phyloP scores from a whole-genome alignment of 2,329 filamentous ascomycete species.

The Alternaria gansuensis region DNA sequence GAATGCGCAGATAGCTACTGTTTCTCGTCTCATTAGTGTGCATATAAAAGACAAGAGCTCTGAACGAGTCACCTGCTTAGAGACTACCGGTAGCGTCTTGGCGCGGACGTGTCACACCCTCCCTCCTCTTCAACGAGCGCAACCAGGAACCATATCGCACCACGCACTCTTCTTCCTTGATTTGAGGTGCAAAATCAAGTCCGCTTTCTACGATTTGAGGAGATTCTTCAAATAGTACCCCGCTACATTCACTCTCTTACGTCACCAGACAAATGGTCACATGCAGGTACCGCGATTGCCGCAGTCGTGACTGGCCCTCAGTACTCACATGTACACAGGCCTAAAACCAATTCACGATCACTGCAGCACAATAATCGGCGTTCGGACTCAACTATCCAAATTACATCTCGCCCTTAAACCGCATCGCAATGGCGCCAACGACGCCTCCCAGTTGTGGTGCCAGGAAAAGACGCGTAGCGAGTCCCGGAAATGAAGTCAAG shows the following conservation, averaged over 20 bases:
- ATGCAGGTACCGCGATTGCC: conserved; percentile 20
- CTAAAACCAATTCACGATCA: neutral
- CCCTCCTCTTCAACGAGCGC: conserved; percentile 14
- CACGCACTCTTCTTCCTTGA: neutral
- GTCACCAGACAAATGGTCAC: conserved; percentile 7
- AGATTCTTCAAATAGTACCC: neutral
- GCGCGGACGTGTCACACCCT: conserved; percentile 22
- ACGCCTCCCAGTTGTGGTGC: conserved; percentile 4
- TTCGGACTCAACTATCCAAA: neutral
- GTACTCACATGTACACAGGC: conserved; percentile 11
- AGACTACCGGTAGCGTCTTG: conserved; percentile 24
- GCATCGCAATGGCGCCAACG: conserved; percentile 15
- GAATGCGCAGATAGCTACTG: neutral
- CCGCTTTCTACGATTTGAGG: neutral
- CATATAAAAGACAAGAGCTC: conserved; percentile 9
- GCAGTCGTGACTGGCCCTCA: conserved; percentile 11
- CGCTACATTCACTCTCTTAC: conserved; percentile 10
- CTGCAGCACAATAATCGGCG: neutral
- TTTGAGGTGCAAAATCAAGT: neutral
- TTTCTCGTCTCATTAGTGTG: conserved; percentile 2
- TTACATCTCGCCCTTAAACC: neutral
- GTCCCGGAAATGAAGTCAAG: conserved; percentile 1
- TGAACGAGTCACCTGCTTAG: conserved; percentile 7
- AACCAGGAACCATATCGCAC: neutral
- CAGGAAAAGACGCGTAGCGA: conserved; percentile 21